A percentile compares a stretch with the other conserved stretches of the same genome.
Evolutionary conservation across 108 stramenopile genomes (phyloP).

Genomic region (Skeletonema potamos): DNA sequence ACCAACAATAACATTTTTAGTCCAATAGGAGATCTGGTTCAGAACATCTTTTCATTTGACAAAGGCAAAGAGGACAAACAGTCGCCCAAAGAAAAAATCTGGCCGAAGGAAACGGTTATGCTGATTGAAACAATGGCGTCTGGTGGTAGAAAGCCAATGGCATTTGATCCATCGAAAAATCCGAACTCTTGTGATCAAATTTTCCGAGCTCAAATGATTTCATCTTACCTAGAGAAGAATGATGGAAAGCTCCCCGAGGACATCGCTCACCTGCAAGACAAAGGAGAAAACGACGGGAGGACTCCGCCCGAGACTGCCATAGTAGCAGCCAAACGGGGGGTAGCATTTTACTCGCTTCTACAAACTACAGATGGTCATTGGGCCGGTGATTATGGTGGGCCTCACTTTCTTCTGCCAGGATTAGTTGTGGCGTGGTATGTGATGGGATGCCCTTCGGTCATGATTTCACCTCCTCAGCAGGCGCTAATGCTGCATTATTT

Average conservation of each 20-base stretch:
- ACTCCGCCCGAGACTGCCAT: conserved; percentile 41
- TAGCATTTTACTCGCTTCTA: conserved; percentile 82
- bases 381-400: conserved; percentile 98
- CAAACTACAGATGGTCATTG: conserved; percentile 92
- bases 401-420: conserved; percentile 97
- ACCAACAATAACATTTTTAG: conserved; percentile 9
- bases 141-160: conserved; percentile 59
- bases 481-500: conserved; percentile 88
- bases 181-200: conserved; percentile 74
- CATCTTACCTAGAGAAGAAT: conserved; percentile 52
- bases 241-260: conserved; percentile 31
- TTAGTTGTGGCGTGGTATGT: conserved; percentile 90
- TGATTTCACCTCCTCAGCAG: conserved; percentile 60
- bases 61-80: conserved; percentile 4
- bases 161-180: conserved; percentile 81
- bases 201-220: conserved; percentile 81
- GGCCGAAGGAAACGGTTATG: not conserved
- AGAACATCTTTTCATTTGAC: conserved; percentile 5
- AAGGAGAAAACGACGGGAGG: not conserved
- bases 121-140: conserved; percentile 52
- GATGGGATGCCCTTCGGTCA: conserved; percentile 65
- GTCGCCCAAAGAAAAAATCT: not conserved
- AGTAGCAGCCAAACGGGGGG: conserved; percentile 67
- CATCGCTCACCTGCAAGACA: conserved; percentile 28
- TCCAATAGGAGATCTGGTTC: conserved; percentile 4